Percentiles rank a stretch among this genome's conserved stretches.
phyloP scores from a whole-genome alignment of 768 basidiomycete genomes.

The Trichaptum fuscoviolaceum region DNA sequence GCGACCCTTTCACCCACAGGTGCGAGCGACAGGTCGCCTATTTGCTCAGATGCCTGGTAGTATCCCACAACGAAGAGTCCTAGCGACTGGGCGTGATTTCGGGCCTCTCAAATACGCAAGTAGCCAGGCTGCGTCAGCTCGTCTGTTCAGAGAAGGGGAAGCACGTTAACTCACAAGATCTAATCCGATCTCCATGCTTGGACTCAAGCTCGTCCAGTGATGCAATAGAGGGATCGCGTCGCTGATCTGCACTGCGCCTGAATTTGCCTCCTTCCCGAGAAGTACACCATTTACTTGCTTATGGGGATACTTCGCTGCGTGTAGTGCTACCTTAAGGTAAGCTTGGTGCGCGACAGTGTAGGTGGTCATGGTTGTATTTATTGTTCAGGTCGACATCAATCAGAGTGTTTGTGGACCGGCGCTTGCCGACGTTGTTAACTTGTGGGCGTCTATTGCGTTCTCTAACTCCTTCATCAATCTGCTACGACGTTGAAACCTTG shows the following conservation, averaged over 20 bases:
- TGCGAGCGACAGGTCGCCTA: slow-evolving; percentile 56
- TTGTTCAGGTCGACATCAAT: neutral
- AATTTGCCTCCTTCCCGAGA: slow-evolving; percentile 43
- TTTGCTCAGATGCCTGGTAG: slow-evolving; percentile 65
- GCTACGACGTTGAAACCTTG: neutral
- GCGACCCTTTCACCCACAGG: slow-evolving; percentile 64
- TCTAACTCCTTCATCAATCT: too few relatives aligned
- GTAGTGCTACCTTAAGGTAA: slow-evolving; percentile 71
- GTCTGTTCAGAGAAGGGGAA: slow-evolving; percentile 7
- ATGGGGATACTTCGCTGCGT: slow-evolving; percentile 77
- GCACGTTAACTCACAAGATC: slow-evolving; percentile 51
- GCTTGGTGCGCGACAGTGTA: slow-evolving; percentile 58
- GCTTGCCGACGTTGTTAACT: neutral
- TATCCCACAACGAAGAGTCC: slow-evolving; percentile 60
- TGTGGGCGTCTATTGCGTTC: too few relatives aligned
- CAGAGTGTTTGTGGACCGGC: too few relatives aligned
- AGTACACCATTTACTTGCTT: slow-evolving; percentile 72
- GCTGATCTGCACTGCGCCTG: slow-evolving; percentile 40
- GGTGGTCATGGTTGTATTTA: slow-evolving; percentile 21
- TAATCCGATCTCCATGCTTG: slow-evolving; percentile 83
- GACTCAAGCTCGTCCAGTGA: slow-evolving; percentile 79
- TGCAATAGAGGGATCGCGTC: slow-evolving; percentile 78
- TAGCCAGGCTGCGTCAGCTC: neutral
- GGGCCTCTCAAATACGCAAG: slow-evolving; percentile 38
- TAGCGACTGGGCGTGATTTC: slow-evolving; percentile 49